A percentile compares a stretch with the other conserved stretches of the same genome.
Evolutionary conservation across 176 grass and related monocot genomes (phyloP).

Genomic region (Oryza longistaminata): DNA sequence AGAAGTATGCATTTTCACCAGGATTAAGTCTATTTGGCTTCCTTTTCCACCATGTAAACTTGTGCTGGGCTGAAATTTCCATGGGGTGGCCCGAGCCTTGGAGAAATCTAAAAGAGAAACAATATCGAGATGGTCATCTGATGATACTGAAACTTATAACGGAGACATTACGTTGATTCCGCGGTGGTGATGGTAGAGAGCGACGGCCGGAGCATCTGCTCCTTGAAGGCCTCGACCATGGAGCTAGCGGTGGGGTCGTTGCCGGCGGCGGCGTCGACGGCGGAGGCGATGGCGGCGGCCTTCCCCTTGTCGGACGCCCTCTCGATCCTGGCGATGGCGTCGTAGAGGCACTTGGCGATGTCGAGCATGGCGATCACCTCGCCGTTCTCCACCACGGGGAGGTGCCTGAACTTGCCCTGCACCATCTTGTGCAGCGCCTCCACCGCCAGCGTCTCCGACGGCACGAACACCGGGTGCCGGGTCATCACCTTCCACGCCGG

Average conservation of each 20-base stretch:
- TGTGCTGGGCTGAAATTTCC: too few species aligned
- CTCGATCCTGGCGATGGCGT: constrained; percentile 73
- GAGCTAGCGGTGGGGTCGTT: constrained; percentile 15
- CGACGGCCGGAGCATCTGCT: constrained; percentile 70
- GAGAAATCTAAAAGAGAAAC: too few species aligned
- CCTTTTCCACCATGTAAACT: too few species aligned
- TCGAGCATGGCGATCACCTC: constrained; percentile 86
- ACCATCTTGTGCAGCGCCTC: constrained; percentile 89
- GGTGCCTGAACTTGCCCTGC: constrained; percentile 78
- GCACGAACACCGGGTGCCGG: constrained; percentile 64
- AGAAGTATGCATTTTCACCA: too few species aligned
- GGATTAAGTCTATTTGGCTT: too few species aligned
- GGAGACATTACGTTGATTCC: constrained; percentile 52
- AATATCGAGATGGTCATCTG: too few species aligned
- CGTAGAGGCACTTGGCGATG: constrained; percentile 81
- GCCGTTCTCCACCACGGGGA: constrained; percentile 89
- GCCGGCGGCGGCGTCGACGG: constrained; percentile 37
- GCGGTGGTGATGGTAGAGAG: constrained; percentile 46
- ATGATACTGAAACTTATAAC: neutral
- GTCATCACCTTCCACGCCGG: constrained; percentile 82
- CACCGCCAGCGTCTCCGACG: constrained; percentile 66
- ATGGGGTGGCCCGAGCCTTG: too few species aligned
- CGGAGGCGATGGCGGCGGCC: constrained; percentile 41
- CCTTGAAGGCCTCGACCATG: constrained; percentile 61
- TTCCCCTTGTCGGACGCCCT: constrained; percentile 68